phyloP scores from a whole-genome alignment of 2,329 filamentous ascomycete species.

The Exophiala sp. region DNA sequence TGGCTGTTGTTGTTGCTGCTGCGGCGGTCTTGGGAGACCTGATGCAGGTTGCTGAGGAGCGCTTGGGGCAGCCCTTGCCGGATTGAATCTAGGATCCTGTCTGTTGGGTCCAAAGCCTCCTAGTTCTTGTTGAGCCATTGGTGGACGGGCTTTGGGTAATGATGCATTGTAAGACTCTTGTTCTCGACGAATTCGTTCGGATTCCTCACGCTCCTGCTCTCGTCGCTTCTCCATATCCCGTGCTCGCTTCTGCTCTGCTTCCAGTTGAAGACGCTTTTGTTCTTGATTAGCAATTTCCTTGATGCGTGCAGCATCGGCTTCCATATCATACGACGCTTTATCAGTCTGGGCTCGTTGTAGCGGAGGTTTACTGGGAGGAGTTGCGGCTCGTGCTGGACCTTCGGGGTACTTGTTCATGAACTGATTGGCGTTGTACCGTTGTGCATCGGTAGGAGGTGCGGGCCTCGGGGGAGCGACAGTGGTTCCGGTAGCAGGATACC shows the following conservation, averaged over 20 bases:
- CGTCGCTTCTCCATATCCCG: conserved; percentile 37
- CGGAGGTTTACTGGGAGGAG: conserved; percentile 49
- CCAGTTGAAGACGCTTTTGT: conserved; percentile 47
- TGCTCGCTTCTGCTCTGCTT: conserved; percentile 39
- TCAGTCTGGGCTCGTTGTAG: conserved; percentile 53
- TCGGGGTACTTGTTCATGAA: conserved; percentile 31
- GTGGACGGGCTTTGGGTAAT: conserved; percentile 74
- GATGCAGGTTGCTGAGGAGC: conserved; percentile 57
- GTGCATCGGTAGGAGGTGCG: conserved; percentile 51
- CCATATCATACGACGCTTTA: conserved; percentile 37
- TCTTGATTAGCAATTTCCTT: conserved; percentile 58
- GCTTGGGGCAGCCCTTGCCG: conserved; percentile 76
- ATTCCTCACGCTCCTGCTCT: conserved; percentile 48
- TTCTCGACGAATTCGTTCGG: conserved; percentile 68
- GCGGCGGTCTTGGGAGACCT: conserved; percentile 38
- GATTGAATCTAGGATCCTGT: conserved; percentile 68
- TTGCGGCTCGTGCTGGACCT: conserved; percentile 29
- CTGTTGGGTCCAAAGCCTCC: conserved; percentile 58
- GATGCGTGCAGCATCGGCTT: conserved; percentile 43
- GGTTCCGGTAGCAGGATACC: conserved; percentile 50
- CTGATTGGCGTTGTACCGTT: conserved; percentile 45
- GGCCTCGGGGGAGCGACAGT: conserved; percentile 68
- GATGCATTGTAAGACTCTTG: conserved; percentile 87
- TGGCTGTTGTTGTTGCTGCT: conserved; percentile 9
- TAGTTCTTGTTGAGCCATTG: conserved; percentile 85